phyloP scores from a whole-genome alignment of 2,329 filamentous ascomycete species.

The Fusarium sp. region DNA sequence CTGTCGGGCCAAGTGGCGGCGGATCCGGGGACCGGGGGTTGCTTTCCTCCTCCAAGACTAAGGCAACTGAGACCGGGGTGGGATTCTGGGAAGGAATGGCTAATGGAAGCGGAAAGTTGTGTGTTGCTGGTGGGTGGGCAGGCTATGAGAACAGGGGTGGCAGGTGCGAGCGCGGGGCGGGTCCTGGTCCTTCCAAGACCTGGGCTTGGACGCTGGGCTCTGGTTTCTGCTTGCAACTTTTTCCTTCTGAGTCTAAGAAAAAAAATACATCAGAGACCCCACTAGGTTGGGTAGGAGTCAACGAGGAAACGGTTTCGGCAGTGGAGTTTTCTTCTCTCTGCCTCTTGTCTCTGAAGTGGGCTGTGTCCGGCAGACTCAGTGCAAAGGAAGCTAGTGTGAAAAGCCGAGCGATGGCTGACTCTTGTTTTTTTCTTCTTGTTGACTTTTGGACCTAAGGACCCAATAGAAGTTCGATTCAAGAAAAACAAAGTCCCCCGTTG shows the following conservation, averaged over 20 bases:
- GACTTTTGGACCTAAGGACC: constrained; percentile 18
- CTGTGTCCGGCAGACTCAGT: constrained; percentile 15
- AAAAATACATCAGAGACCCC: background rate
- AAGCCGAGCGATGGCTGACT: constrained; percentile 16
- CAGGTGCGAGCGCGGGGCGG: constrained; percentile 31
- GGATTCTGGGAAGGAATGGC: constrained; percentile 7
- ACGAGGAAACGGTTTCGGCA: constrained; percentile 24
- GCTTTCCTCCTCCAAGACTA: background rate
- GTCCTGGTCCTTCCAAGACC: constrained; percentile 3
- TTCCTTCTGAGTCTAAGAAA: constrained; percentile 29
- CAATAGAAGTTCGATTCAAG: constrained; percentile 1
- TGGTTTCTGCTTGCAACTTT: constrained; percentile 30
- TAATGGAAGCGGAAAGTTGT: constrained; percentile 11
- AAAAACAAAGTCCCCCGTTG: constrained; percentile 32
- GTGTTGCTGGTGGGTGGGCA: constrained; percentile 25
- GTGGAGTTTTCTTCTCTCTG: constrained; percentile 21
- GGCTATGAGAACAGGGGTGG: constrained; percentile 21
- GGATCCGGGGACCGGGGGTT: constrained; percentile 38
- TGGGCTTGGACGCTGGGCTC: constrained; percentile 19
- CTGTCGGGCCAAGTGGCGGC: constrained; percentile 38
- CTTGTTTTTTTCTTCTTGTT: constrained; percentile 26
- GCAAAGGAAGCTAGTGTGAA: constrained; percentile 4
- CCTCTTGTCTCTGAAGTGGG: constrained; percentile 26
- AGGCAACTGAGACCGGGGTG: constrained; percentile 22
- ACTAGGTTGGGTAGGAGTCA: constrained; percentile 31